Conservation (phyloP, 2,329 filamentous ascomycete species). For the Chrysoporthe cubensis region DNA sequence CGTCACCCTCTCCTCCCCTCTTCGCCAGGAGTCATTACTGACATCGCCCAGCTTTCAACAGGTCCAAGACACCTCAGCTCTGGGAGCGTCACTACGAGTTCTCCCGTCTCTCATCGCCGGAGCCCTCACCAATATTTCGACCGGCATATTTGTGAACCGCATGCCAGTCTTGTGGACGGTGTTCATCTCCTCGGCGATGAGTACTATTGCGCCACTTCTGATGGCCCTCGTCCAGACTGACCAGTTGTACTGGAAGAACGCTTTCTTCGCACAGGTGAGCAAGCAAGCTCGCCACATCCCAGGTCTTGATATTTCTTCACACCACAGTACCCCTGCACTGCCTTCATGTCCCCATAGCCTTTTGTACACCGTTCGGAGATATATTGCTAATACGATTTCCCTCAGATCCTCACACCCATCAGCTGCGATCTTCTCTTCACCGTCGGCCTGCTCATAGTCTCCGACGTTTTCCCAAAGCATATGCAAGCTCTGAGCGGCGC, state of each 20-base stretch:
- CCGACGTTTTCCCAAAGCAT: conserved; percentile 57
- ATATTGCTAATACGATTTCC: conserved; percentile 2
- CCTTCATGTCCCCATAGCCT: not conserved
- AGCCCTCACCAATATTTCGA: conserved; percentile 46
- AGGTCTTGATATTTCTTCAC: not conserved
- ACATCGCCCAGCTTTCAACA: conserved; percentile 50
- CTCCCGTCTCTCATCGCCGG: conserved; percentile 51
- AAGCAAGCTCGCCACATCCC: not conserved
- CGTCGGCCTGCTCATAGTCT: conserved; percentile 57
- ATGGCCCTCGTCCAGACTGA: conserved; percentile 56
- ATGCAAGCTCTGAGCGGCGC: conserved; percentile 64
- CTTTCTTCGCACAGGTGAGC: conserved; percentile 42
- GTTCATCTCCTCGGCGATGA: conserved; percentile 44
- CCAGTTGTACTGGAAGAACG: conserved; percentile 56
- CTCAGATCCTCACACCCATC: conserved; percentile 44
- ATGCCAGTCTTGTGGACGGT: conserved; percentile 47
- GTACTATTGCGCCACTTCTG: conserved; percentile 52
- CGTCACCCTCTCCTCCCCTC: not conserved
- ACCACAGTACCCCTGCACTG: not conserved
- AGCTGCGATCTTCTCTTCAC: conserved; percentile 57
- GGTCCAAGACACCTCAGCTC: conserved; percentile 49
- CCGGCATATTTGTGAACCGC: conserved; percentile 50
- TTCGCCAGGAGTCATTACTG: conserved; percentile 19
- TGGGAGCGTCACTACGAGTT: conserved; percentile 50
- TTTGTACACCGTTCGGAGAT: conserved; percentile 11